Percentiles rank a stretch among this genome's conserved stretches.
phyloP scores from a whole-genome alignment of 2,329 filamentous ascomycete species.

The Volutella citrinella region DNA sequence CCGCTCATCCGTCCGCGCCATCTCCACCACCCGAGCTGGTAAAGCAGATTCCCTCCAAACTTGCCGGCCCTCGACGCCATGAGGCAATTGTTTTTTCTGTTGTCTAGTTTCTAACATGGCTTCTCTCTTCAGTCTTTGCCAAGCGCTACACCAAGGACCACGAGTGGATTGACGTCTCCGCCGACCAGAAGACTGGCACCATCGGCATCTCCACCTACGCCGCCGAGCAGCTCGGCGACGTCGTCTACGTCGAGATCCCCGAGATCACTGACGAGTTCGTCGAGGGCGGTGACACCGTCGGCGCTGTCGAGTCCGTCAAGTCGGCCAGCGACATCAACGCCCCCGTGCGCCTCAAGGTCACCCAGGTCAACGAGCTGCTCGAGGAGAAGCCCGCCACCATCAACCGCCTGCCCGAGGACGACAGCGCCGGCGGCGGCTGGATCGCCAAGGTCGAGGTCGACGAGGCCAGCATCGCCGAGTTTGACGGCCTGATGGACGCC shows the following conservation, averaged over 20 bases:
- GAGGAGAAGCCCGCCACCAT: slow-evolving; percentile 84
- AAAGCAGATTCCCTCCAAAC: slow-evolving; percentile 15
- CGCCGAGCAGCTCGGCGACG: slow-evolving; percentile 87
- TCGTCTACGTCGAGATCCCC: slow-evolving; percentile 96
- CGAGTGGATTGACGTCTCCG: slow-evolving; percentile 92
- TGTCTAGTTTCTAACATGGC: slow-evolving; percentile 1
- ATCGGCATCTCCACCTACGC: slow-evolving; percentile 90
- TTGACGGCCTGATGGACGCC: slow-evolving; percentile 73
- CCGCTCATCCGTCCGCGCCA: slow-evolving; percentile 41
- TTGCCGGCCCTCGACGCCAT: slow-evolving; percentile 4
- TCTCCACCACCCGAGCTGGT: slow-evolving; percentile 40
- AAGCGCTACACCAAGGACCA: slow-evolving; percentile 96
- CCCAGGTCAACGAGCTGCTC: slow-evolving; percentile 68
- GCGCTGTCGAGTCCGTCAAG: slow-evolving; percentile 97
- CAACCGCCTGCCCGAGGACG: slow-evolving; percentile 85
- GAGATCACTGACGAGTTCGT: slow-evolving; percentile 62
- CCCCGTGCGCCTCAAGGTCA: slow-evolving; percentile 75
- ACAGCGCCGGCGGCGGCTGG: slow-evolving; percentile 77
- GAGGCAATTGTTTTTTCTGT: neutral
- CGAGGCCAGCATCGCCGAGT: slow-evolving; percentile 62
- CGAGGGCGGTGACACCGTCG: slow-evolving; percentile 78
- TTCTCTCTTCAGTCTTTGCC: slow-evolving; percentile 46
- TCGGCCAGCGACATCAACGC: slow-evolving; percentile 96
- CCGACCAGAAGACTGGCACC: slow-evolving; percentile 76
- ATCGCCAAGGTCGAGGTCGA: slow-evolving; percentile 81